Evolutionary conservation across 2,329 filamentous ascomycete species (phyloP), one percentile per base, ranked within the genome.

Genomic region (Arthrobotrys conoides): DNA sequence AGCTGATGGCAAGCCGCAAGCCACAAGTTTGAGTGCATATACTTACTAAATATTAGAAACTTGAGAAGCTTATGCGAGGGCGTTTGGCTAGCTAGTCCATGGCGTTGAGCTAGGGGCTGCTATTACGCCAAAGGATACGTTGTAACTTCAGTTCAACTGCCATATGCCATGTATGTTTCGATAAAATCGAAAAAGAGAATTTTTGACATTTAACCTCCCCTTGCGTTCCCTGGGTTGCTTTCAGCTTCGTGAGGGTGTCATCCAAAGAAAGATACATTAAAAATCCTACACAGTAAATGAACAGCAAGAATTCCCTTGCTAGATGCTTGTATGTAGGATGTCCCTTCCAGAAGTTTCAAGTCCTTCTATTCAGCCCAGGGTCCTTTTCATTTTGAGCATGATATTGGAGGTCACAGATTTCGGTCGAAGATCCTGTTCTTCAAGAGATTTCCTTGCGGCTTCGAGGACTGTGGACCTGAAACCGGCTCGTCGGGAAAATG

Each of bases 401-500:
- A 44, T 30, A 44, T 46, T 46, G 30, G 33, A 68, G 64, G 63
- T 38, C 20, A 27, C 44, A 49, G 59, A 72, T 72, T 72, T 59
- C 51, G 44, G 61, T 63, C 48, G 70, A 67, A 73, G 70, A 67
- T 59, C 65, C 71, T 64, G 46, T 65, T 68, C 71, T 48, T 71
- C 67, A 76, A 49, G 66, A 71, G 57, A 71, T 72, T 78, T 69
- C 48, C 44, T 64, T 57, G 51, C 33, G 18, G 65, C 57, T 68
- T 64, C 53, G 53, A 66, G 71, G 75, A 68, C 68, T 44, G 55
- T 72, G 63, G 69, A 71, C 68, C 41, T 78, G 75, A 78, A 78
- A 78, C 75, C 75, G 75, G 75, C 75, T 72, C 53, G 20, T 48
- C 75, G 75, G 75, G 75, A 78, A 48, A 78, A 78, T 78, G 46